Base-by-base conservation (phyloP, 2,329 filamentous ascomycete genomes). In the Pestalotiopsis sp. region DNA sequence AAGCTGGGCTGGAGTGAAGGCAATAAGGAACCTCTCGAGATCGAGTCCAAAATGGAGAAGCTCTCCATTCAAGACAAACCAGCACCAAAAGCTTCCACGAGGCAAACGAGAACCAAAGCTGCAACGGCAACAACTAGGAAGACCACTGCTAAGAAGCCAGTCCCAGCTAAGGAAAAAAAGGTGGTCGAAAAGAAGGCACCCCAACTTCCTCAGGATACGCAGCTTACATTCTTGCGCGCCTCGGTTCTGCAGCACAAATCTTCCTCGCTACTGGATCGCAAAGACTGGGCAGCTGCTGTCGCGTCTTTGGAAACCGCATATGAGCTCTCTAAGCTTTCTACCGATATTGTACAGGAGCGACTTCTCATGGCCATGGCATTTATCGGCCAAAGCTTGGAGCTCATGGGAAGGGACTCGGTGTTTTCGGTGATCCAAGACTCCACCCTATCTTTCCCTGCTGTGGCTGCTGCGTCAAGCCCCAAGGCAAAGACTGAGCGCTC, bases 381-480 rank as follows among this genome's bases (percentile, higher is more conserved):
- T 58, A 84, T 94, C 69, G 86, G 89, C 17, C 87, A 92, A 78
- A 92, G 91, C 71, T 85, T 92, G 74, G 89, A 91, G 61, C 87
- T 91, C 75, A 93, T 97, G 84, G 87, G 90, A 13, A 87, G 88
- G 4, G 93, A 97, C 79, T 91, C 95, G 2, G 92, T 96, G 3
- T 97, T 95, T 78, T 97, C 94, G 20, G 92, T 95, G 11, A 87
- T 98, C 17, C 93, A 95, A 61, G 96, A 99, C 75, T 98, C 96
- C 0, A 97, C 94, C 0, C 90, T 98, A 31, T 97, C 94, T 0
- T 92, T 95, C 69, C 94, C 95, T 1, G 90, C 93, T 0, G 84
- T 95, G 49, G 82, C 82, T 71, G 77, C 80, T 70, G 69, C 76
- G 17, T 69, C 73, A 36, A n/a, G 17, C 17, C 7, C 45, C n/a